Evolutionary conservation across 2,329 filamentous ascomycete species (phyloP), one percentile per base, ranked within the genome.

Genomic region (Emmonsiellopsis sp.): DNA sequence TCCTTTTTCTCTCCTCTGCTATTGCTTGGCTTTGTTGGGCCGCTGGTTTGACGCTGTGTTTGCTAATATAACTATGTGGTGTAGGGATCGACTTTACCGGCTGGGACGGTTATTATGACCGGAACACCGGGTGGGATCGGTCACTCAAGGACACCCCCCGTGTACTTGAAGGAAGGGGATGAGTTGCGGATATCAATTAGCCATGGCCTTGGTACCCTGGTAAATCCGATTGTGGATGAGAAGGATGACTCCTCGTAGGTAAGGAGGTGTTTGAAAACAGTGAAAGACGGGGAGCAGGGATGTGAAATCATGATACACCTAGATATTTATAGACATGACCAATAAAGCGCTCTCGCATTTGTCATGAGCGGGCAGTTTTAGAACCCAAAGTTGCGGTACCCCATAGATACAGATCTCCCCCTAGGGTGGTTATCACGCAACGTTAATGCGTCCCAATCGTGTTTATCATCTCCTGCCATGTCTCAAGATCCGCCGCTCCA

Each of bases 131-230:
- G 69, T 2, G 71, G 71, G 2, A 68, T 74, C 9, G 71, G 71
- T 21, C 65, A 67, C 3, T 66, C 65, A 34, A 70, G 67, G 60
- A 69, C 65, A 7, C 71, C 62, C 2, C 70, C 73, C 57, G 71
- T 71, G 53, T 74, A 71, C 55, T 58, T 78, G 52, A 70, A 67
- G 55, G 66, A 67, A 2, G 74, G 75, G 2, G 74, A 77, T 55
- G 69, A 75, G 55, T 77, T 79, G 36, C 36, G 36, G 36, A 39
- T 39, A 39, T 39, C 36, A n/a, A 39, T 39, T 39, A 39, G 36
- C 36, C 36, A 39, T 39, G 36, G 36, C 3, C 13, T 39, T 9
- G 36, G 36, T 10, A 39, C 36, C 3, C 6, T 39, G 36, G 36
- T 39, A n/a, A 39, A 39, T 39, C 36, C 36, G 13, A 39, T 39